phyloP scores from a whole-genome alignment of 2,329 filamentous ascomycete genomes.

The Apiospora arundinis region DNA sequence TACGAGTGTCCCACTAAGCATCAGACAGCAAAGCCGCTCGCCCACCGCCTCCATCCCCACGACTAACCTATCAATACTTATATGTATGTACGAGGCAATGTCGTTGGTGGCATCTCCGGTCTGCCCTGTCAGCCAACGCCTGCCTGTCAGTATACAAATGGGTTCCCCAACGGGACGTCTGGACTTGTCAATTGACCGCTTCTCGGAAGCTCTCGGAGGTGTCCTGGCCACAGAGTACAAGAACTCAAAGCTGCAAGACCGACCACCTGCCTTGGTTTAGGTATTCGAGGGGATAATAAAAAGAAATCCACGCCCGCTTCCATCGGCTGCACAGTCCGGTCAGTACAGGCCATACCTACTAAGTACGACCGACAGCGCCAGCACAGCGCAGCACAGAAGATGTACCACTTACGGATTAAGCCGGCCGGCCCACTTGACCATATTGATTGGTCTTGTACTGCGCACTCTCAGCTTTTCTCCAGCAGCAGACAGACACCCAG shows the following conservation, averaged over 20 bases:
- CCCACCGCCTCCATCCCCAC: constrained; percentile 4
- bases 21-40: constrained; percentile 7
- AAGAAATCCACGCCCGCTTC: background rate
- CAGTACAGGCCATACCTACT: background rate
- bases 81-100: constrained; percentile 4
- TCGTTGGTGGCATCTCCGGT: constrained; percentile 10
- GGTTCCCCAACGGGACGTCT: background rate
- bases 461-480: constrained; percentile 12
- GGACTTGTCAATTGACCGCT: background rate
- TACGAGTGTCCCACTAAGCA: constrained; percentile 21
- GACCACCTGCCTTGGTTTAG: background rate
- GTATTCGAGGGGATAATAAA: background rate
- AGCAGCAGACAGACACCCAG: background rate
- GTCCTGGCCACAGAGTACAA: background rate
- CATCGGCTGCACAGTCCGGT: constrained; percentile 1
- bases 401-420: constrained; percentile 5
- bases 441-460: background rate
- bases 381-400: background rate
- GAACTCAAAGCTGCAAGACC: background rate
- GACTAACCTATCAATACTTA: background rate
- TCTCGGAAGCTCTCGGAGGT: background rate
- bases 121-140: constrained; percentile 10
- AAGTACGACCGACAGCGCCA: background rate
- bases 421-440: constrained; percentile 15
- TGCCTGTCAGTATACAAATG: background rate